phyloP scores from a whole-genome alignment of 306 rosid genomes.

The Ceratonia siliqua region DNA sequence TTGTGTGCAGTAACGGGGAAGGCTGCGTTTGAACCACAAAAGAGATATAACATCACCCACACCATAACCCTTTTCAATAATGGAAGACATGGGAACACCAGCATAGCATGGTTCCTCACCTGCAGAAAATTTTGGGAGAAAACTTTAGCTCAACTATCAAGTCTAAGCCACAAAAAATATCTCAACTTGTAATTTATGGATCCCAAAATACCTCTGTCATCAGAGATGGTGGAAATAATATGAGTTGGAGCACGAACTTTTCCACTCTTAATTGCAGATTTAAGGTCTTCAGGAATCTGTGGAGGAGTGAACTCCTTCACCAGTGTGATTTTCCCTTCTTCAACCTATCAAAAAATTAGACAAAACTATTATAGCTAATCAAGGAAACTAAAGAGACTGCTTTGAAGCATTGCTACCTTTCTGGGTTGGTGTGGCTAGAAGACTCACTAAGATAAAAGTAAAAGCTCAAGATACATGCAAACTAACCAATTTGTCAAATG shows the following conservation, averaged over 20 bases:
- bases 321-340: conserved; percentile 69
- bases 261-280: conserved; percentile 83
- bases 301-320: conserved; percentile 92
- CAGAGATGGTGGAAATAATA: conserved; percentile 95
- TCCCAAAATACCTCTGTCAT: conserved; percentile 81
- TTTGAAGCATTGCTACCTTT: background rate
- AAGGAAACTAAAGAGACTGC: conserved; percentile 28
- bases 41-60: conserved; percentile 98
- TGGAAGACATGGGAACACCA: conserved; percentile 98
- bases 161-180: conserved; percentile 11
- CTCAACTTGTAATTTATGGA: background rate
- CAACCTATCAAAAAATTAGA: conserved; percentile 51
- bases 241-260: conserved; percentile 99
- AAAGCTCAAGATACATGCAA: conserved; percentile 34
- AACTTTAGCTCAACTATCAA: conserved; percentile 33
- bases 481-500: conserved; percentile 84
- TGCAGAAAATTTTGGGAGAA: conserved; percentile 41
- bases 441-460: conserved; percentile 1
- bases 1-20: conserved; percentile 93
- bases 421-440: conserved; percentile 7
- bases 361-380: conserved; percentile 14
- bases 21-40: conserved; percentile 98
- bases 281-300: conserved; percentile 94
- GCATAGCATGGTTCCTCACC: conserved; percentile 99
- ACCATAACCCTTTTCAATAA: conserved; percentile 86